phyloP scores from a whole-genome alignment of 805 yeast genomes.

The Hanseniaspora nectarophila region DNA sequence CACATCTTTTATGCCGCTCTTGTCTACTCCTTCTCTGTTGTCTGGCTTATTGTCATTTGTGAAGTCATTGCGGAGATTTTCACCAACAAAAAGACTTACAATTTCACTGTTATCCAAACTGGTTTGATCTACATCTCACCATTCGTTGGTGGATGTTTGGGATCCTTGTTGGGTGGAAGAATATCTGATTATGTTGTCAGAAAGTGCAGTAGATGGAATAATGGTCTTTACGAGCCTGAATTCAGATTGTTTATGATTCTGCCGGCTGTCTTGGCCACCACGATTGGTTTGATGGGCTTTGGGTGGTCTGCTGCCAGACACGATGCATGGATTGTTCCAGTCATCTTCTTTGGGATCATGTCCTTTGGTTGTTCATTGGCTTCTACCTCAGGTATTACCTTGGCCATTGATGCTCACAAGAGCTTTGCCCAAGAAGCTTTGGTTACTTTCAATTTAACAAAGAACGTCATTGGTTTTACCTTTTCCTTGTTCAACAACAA shows the following conservation, averaged over 20 bases:
- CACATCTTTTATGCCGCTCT: conserved; percentile 40
- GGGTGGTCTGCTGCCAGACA: conserved; percentile 44
- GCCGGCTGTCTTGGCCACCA: conserved; percentile 35
- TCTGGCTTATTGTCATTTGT: conserved; percentile 52
- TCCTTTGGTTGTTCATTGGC: conserved; percentile 53
- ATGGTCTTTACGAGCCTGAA: conserved; percentile 53
- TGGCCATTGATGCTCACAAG: conserved; percentile 45
- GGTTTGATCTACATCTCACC: conserved; percentile 47
- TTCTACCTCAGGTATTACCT: conserved; percentile 50
- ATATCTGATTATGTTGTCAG: conserved; percentile 40
- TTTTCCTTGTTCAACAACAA: conserved; percentile 46
- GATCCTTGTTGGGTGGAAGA: conserved; percentile 44
- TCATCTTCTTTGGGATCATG: conserved; percentile 42
- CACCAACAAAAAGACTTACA: conserved; percentile 28
- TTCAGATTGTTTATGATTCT: conserved; percentile 29
- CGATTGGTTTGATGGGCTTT: conserved; percentile 44
- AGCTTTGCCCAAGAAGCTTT: conserved; percentile 48
- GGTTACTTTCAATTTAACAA: conserved; percentile 43
- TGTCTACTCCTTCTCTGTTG: conserved; percentile 45
- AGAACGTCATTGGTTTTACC: conserved; percentile 43
- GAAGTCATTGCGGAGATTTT: conserved; percentile 45
- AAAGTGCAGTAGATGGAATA: conserved; percentile 33
- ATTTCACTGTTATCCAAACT: conserved; percentile 35
- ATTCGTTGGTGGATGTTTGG: conserved; percentile 46
- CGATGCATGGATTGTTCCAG: conserved; percentile 47